Percentiles rank a stretch among this genome's conserved stretches.
phyloP scores from a whole-genome alignment of 768 basidiomycete genomes.

The Mycena olivaceomarginata region DNA sequence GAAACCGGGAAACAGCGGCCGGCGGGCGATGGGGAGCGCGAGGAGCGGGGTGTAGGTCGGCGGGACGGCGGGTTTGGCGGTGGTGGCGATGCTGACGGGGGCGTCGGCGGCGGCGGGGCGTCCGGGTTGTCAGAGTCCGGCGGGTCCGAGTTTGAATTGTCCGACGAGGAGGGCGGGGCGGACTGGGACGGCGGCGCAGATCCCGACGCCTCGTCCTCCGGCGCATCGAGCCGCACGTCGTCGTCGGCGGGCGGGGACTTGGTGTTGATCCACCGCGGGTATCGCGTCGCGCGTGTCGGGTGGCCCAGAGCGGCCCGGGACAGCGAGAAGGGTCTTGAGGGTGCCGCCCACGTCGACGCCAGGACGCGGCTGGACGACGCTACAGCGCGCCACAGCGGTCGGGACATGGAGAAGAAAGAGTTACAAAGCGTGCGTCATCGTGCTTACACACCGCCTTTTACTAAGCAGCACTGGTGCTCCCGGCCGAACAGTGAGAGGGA shows the following conservation, averaged over 20 bases:
- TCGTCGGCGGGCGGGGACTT: constrained; percentile 53
- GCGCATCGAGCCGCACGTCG: constrained; percentile 34
- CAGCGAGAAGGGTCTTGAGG: constrained; percentile 44
- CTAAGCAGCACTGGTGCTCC: too few relatives aligned
- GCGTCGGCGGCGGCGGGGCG: constrained; percentile 51
- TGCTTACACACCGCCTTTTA: too few relatives aligned
- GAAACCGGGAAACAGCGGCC: constrained; percentile 97
- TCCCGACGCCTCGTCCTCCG: constrained; percentile 48
- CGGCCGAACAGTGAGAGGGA: too few relatives aligned
- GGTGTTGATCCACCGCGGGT: constrained; percentile 63
- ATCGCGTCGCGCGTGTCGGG: constrained; percentile 53
- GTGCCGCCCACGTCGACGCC: too few relatives aligned
- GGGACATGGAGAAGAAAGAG: too few relatives aligned
- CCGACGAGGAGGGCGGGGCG: constrained; percentile 63
- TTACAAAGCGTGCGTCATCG: too few relatives aligned
- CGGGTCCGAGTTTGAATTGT: too few relatives aligned
- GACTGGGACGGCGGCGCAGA: constrained; percentile 51
- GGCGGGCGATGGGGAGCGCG: constrained; percentile 94
- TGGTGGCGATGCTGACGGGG: constrained; percentile 62
- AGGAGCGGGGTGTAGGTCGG: constrained; percentile 95
- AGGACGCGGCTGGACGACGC: too few relatives aligned
- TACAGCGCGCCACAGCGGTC: too few relatives aligned
- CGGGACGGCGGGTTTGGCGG: constrained; percentile 92
- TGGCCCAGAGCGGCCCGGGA: constrained; percentile 49
- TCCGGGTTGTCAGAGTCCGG: constrained; percentile 50